Evolutionary conservation across 2,329 filamentous ascomycete species (phyloP).

Genomic region (Aureobasidium sp.): DNA sequence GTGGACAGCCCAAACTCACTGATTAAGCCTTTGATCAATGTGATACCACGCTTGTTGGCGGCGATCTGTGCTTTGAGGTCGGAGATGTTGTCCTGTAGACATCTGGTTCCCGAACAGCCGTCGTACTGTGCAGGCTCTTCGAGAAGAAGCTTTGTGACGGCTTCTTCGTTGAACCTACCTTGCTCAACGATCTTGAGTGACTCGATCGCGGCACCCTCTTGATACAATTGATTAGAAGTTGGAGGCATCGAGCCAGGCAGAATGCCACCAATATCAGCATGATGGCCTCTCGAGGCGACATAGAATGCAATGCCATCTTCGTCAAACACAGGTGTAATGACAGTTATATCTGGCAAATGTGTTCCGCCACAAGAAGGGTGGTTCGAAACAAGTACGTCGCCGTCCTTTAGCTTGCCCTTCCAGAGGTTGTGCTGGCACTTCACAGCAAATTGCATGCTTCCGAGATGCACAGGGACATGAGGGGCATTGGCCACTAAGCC

Average conservation of each 20-base stretch:
- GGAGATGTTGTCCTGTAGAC: conserved; percentile 30
- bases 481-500: conserved; percentile 38
- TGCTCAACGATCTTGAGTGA: conserved; percentile 21
- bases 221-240: conserved; percentile 40
- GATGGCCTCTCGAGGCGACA: conserved; percentile 27
- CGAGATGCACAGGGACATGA: conserved; percentile 38
- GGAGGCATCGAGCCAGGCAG: conserved; percentile 34
- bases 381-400: conserved; percentile 28
- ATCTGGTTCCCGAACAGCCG: conserved; percentile 29
- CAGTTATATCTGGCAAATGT: conserved; percentile 28
- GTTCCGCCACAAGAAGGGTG: conserved; percentile 27
- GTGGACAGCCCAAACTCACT: conserved; percentile 7
- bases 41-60: conserved; percentile 31
- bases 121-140: conserved; percentile 26
- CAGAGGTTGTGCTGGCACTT: conserved; percentile 25
- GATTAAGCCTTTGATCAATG: conserved; percentile 27
- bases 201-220: conserved; percentile 43
- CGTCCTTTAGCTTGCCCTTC: conserved; percentile 22
- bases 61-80: conserved; percentile 33
- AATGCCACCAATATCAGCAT: conserved; percentile 28
- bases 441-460: conserved; percentile 26
- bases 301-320: conserved; percentile 25
- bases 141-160: conserved; percentile 21
- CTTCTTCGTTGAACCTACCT: conserved; percentile 14
- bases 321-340: conserved; percentile 26